phyloP scores from a whole-genome alignment of 2,329 filamentous ascomycete genomes.

The Diaporthe aspalathi region DNA sequence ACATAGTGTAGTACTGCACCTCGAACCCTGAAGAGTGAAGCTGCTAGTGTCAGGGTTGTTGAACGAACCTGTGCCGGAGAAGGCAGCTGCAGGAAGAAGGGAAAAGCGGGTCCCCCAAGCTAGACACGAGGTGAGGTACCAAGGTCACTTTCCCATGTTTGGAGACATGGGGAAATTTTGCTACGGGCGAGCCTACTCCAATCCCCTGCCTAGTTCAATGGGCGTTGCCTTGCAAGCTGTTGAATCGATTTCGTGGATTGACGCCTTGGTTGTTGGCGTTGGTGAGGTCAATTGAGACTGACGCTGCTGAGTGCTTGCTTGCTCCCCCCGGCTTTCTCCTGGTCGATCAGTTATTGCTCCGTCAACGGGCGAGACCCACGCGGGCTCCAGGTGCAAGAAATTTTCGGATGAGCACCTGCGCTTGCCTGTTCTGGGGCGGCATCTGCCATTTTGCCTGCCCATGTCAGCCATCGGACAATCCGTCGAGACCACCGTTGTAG shows the following conservation, averaged over 20 bases:
- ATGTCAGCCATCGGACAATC: conserved; percentile 16
- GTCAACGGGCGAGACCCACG: conserved; percentile 32
- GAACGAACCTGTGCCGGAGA: conserved; percentile 6
- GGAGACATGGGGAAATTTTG: conserved; percentile 27
- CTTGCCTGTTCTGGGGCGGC: conserved; percentile 21
- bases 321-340: conserved; percentile 1
- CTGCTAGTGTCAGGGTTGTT: conserved; percentile 14
- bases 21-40: conserved; percentile 5
- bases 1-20: no score
- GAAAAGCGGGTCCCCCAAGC: conserved; percentile 31
- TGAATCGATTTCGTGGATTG: conserved; percentile 5
- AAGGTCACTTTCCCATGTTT: conserved; percentile 39
- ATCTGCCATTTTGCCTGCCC: conserved; percentile 9
- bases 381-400: conserved; percentile 19
- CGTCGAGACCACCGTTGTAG: conserved; percentile 9
- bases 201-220: conserved; percentile 10
- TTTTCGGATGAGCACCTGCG: conserved; percentile 29
- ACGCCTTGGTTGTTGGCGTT: not conserved
- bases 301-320: not conserved
- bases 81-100: not conserved
- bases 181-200: not conserved
- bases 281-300: not conserved
- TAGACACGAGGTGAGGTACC: conserved; percentile 34
- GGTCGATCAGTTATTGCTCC: conserved; percentile 22
- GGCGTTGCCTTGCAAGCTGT: not conserved